Conservation (phyloP, 129 eudicot species). For the Dittrichia graveolens region DNA sequence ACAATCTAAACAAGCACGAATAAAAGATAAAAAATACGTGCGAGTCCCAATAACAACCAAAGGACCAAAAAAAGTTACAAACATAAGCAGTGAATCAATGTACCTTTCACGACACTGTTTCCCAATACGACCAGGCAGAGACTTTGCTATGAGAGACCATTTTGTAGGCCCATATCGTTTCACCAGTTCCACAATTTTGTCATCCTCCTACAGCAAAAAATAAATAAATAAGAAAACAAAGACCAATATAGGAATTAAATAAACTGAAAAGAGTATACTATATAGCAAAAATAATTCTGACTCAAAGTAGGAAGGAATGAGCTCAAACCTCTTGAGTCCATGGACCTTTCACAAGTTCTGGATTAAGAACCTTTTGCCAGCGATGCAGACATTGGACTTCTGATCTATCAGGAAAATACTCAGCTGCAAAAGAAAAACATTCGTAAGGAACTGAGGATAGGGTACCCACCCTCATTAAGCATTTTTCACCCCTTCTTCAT, state of each 20-base stretch:
- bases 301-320: not conserved
- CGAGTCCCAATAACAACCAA: not conserved
- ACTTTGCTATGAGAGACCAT: slow-evolving; percentile 95
- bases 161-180: slow-evolving; percentile 85
- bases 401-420: slow-evolving; percentile 87
- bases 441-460: not conserved
- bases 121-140: slow-evolving; percentile 96
- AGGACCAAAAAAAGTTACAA: not conserved
- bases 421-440: slow-evolving; percentile 66
- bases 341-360: slow-evolving; percentile 96
- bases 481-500: not conserved
- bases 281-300: slow-evolving; percentile 14
- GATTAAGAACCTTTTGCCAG: slow-evolving; percentile 99
- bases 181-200: slow-evolving; percentile 71
- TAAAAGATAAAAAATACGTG: no score
- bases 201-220: slow-evolving; percentile 75
- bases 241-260: not conserved
- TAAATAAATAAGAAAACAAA: slow-evolving; percentile 19
- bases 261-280: not conserved
- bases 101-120: slow-evolving; percentile 99
- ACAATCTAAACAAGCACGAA: no score
- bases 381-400: slow-evolving; percentile 98
- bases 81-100: not conserved
- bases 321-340: slow-evolving; percentile 91
- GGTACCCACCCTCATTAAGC: not conserved